Conservation (phyloP, 495 filamentous ascomycete species). For the Amorphotheca resinae region DNA sequence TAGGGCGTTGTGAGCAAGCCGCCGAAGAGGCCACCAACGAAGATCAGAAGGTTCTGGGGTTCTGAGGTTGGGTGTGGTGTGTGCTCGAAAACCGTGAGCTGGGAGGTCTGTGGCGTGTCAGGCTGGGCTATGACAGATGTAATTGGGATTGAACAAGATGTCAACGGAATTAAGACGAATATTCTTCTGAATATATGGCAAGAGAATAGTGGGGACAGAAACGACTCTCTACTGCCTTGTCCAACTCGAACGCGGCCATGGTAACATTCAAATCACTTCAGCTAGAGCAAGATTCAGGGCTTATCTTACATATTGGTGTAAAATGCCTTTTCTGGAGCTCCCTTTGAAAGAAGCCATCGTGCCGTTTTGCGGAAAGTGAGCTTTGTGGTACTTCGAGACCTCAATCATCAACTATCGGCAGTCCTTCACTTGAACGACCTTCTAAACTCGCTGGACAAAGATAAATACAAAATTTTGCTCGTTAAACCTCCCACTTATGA, state of each 20-base stretch:
- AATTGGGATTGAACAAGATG: too few species aligned
- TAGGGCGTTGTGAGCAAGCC: conserved; percentile 60
- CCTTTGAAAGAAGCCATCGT: conserved; percentile 1
- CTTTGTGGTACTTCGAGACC: not conserved
- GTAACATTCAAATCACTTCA: too few species aligned
- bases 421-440: not conserved
- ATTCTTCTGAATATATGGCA: too few species aligned
- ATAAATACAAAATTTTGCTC: too few species aligned
- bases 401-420: too few species aligned
- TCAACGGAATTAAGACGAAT: too few species aligned
- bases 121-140: not conserved
- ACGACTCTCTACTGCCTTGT: too few species aligned
- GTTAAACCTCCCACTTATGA: too few species aligned
- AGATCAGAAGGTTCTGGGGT: conserved; percentile 57
- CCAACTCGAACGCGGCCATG: too few species aligned
- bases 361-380: not conserved
- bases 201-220: too few species aligned
- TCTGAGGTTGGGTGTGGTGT: conserved; percentile 16
- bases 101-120: conserved; percentile 28
- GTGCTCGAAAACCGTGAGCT: conserved; percentile 49
- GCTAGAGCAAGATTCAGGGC: too few species aligned
- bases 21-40: conserved; percentile 76
- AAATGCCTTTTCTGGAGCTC: conserved; percentile 6
- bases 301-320: conserved; percentile 16
- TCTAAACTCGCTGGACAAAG: not conserved